Evolutionary conservation across 768 basidiomycete species (phyloP).

Genomic region (Phanerodontia chrysosporium): DNA sequence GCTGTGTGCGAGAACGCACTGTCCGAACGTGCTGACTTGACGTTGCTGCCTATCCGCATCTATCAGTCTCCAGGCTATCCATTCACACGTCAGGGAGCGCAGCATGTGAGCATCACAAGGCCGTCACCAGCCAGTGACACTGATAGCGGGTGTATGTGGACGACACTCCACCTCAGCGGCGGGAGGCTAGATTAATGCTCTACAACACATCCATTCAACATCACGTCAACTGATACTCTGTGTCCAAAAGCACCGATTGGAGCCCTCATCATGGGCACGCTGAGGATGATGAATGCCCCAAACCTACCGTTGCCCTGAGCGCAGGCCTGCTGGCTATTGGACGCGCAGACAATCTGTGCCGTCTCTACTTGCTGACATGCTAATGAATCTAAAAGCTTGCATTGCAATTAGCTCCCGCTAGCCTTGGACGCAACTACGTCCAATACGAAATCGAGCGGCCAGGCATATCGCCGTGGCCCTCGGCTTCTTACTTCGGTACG

Average conservation of each 20-base stretch:
- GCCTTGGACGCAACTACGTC: background rate
- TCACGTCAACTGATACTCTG: background rate
- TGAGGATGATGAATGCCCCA: background rate
- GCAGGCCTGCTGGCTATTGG: background rate
- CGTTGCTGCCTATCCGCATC: background rate
- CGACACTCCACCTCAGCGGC: background rate
- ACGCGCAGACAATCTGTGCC: background rate
- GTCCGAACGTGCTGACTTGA: background rate
- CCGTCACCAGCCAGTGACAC: background rate
- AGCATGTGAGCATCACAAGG: background rate
- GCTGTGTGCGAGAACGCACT: background rate
- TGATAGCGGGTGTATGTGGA: background rate
- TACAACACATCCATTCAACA: background rate
- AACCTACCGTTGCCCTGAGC: background rate
- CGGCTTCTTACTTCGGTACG: background rate
- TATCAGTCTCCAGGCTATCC: background rate
- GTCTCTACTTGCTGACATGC: background rate
- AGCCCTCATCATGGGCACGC: background rate
- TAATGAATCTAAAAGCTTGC: background rate
- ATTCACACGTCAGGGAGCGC: background rate
- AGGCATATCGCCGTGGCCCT: background rate
- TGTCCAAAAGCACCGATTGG: background rate
- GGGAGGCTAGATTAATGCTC: background rate
- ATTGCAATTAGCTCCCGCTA: background rate
- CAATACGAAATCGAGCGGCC: too few relatives aligned